Evolutionary conservation across 1,284 basidiomycete genomes (phyloP), one percentile per base, ranked within the genome.

Genomic region (Pterula multifida): DNA sequence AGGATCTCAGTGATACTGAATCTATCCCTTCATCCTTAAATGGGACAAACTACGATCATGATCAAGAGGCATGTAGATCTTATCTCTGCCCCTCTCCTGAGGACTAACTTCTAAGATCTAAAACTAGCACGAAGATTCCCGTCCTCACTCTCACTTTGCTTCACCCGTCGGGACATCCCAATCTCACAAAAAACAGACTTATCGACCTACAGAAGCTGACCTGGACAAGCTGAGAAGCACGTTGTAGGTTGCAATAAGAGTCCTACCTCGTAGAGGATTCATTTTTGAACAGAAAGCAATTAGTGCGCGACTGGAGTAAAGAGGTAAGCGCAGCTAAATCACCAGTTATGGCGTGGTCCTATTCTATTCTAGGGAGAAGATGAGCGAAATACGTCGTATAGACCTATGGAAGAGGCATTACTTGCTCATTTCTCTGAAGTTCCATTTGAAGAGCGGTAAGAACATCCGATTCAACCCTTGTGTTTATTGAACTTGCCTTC

Each of bases 181-280:
- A 17, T 58, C 61, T 45, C 44, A 55, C 19, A 56, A 63, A 49
- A 47, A 54, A 3, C 61, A 64, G 54, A 49, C 58, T 3, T 75
- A 76, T 55, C 73, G 69, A 53, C 75, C 79, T 1, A 79, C 74
- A 1, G 83, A 86, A 26, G 75, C 75, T 55, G 84, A 88, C 58
- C 83, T 86, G 79, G 85, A 95, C 64, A 94, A 94, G 60, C 69
- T 96, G 23, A 71, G 90, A 52, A 91, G 88, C 59, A 94, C 90
- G 0, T 65, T 96, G 39, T 42, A 42, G 4, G 39, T 22, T 42
- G 6, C 17, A 6, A n/a, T n/a, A 42, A 9, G 13, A 9, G n/a
- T 42, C 39, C 13, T 11, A 22, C 21, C n/a, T 4, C 17, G 9
- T 22, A n/a, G 13, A 42, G 39, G 19, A 11, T 19, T 42, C 19